Evolutionary conservation across 306 rosid genomes (phyloP).

Genomic region (Albizia julibrissin): DNA sequence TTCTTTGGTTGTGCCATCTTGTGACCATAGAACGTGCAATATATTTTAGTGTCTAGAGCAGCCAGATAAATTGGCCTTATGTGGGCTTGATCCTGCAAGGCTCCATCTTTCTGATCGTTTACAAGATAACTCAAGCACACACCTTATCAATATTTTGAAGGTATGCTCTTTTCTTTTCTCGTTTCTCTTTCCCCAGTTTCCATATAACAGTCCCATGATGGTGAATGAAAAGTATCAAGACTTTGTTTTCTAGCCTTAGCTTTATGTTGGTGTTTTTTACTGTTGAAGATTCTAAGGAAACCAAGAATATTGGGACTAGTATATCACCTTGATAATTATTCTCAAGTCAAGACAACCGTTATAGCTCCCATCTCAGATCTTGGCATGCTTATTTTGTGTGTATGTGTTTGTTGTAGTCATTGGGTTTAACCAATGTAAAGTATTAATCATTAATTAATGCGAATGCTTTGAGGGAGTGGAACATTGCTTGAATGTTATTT

Average conservation of each 20-base stretch:
- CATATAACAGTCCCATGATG: not conserved
- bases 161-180: slow-evolving; percentile 38
- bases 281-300: slow-evolving; percentile 9
- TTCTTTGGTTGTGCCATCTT: slow-evolving; percentile 28
- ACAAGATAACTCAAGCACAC: slow-evolving; percentile 66
- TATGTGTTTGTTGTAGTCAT: not conserved
- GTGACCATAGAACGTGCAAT: slow-evolving; percentile 29
- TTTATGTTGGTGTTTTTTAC: not conserved
- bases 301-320: slow-evolving; percentile 14
- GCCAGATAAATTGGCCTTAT: slow-evolving; percentile 76
- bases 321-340: not conserved
- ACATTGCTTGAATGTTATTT: not conserved
- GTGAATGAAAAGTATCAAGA: not conserved
- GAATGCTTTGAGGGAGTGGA: not conserved
- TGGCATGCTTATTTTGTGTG: not conserved
- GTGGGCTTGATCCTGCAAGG: slow-evolving; percentile 80
- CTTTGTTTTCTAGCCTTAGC: slow-evolving; percentile 17
- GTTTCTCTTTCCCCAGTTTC: slow-evolving; percentile 12
- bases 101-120: slow-evolving; percentile 90
- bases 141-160: slow-evolving; percentile 78
- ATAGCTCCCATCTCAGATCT: slow-evolving; percentile 4
- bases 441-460: not conserved
- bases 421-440: not conserved
- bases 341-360: slow-evolving; percentile 9
- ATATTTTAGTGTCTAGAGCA: slow-evolving; percentile 57